Evolutionary conservation across 768 basidiomycete genomes (phyloP), one percentile per base, ranked within the genome.

Genomic region (Cystofilobasidium ferigula): DNA sequence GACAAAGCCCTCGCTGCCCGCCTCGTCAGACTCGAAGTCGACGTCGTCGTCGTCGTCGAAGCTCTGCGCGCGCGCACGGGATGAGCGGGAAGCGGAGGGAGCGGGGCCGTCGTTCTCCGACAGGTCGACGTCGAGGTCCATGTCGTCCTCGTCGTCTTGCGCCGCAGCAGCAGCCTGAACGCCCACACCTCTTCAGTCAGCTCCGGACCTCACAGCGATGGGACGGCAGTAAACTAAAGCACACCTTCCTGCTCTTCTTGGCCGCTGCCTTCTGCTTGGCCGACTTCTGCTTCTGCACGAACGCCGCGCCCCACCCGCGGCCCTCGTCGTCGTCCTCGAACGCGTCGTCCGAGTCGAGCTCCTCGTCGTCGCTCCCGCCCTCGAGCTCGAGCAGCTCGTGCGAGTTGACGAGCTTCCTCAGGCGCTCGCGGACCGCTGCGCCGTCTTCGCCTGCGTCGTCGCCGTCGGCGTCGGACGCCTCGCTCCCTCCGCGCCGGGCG

Each of bases 21-120:
- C 57, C 30, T 64, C 67, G 42, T 74, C 67, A 57, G 47, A 84
- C 83, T 69, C 76, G 36, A 76, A 77, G n/a, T 76, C 75, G 3
- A 68, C 64, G 26, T 67, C 63, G 53, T 57, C 66, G 20, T 57
- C 38, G 26, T 70, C 64, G 34, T 69, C 70, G n/a, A 71, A 72
- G 32, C 57, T 61, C 5, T 70, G 70, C 12, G 69, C n/a, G n/a
- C n/a, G n/a, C n/a, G 70, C 13, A 64, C 69, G 28, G 54, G 64
- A n/a, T 42, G 61, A 28, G 40, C 64, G 2, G 45, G n/a, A 30
- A 61, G 32, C 69, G 68, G 58, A 61, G 68, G 53, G n/a, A 60
- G 58, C 26, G 28, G 65, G 70, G 22, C 67, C 62, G 28, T 71
- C 71, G 3, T 69, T 64, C 13, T 69, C 68, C 0, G 62, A 63